Conservation (phyloP, 225 moss, liverwort and hornwort genomes). For the Rhytidiadelphus loreus region DNA sequence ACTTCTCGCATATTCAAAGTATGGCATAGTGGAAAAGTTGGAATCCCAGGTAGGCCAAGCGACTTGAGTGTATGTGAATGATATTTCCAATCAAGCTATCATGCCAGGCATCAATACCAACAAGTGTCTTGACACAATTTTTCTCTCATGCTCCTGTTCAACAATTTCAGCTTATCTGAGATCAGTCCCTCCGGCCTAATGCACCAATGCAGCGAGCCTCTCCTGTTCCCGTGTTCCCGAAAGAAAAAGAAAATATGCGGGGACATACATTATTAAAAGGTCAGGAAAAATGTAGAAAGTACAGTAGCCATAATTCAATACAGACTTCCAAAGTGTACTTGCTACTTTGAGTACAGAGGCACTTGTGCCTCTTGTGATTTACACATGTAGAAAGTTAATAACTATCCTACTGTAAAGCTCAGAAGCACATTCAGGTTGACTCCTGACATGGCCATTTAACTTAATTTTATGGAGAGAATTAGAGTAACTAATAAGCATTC, state of each 20-base stretch:
- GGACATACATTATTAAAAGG: background rate
- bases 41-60: background rate
- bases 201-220: too few relatives aligned
- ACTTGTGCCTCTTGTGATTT: background rate
- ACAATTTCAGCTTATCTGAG: background rate
- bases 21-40: background rate
- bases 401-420: background rate
- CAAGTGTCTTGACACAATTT: accelerated
- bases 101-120: background rate
- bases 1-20: background rate
- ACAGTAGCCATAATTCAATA: background rate
- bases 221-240: too few relatives aligned
- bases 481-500: background rate
- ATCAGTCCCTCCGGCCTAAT: background rate
- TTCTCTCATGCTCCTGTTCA: accelerated
- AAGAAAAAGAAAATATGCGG: background rate
- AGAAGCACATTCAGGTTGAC: background rate
- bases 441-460: background rate
- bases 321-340: background rate
- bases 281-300: background rate
- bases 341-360: background rate
- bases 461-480: background rate
- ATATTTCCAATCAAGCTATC: background rate
- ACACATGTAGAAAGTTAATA: background rate
- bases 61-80: background rate